A percentile compares a stretch with the other conserved stretches of the same genome.
Conservation (phyloP, 2,329 filamentous ascomycete species). For the Thelonectria blattea region DNA sequence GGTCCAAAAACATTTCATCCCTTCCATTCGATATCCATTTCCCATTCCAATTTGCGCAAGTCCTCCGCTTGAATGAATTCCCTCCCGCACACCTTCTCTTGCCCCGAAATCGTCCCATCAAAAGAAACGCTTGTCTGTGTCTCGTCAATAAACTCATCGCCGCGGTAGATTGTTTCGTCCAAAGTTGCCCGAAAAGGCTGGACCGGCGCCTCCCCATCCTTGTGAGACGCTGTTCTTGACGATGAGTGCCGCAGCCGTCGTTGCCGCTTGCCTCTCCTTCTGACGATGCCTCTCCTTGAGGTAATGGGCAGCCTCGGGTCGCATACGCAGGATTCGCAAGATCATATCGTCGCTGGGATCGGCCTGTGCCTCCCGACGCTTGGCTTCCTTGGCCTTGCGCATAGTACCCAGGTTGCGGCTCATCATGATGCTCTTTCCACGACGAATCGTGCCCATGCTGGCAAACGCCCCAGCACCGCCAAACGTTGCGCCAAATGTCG, state of each 20-base stretch:
- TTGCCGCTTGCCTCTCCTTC: conserved; percentile 89
- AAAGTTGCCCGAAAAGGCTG: conserved; percentile 48
- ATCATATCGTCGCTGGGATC: conserved; percentile 99
- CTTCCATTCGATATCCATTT: not conserved
- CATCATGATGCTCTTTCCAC: conserved; percentile 87
- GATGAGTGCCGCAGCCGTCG: conserved; percentile 91
- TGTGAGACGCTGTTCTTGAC: conserved; percentile 84
- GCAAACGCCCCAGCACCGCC: conserved; percentile 55
- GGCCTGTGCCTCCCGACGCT: conserved; percentile 91
- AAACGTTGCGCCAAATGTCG: conserved; percentile 47
- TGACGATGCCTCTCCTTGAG: conserved; percentile 90
- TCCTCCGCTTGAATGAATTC: not conserved
- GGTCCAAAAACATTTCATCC: conserved; percentile 3
- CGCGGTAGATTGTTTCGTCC: conserved; percentile 54
- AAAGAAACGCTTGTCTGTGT: not conserved
- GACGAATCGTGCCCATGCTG: conserved; percentile 71
- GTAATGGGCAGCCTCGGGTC: conserved; percentile 86
- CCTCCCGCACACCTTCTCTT: not conserved
- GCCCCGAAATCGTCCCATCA: not conserved
- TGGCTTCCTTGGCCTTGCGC: conserved; percentile 94
- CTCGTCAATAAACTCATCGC: conserved; percentile 44
- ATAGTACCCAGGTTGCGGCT: conserved; percentile 94
- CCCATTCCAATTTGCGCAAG: conserved; percentile 3
- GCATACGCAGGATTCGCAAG: conserved; percentile 90
- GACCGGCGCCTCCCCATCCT: conserved; percentile 55